Conservation (phyloP, 768 basidiomycete genomes). For the Sutorius australiensis region DNA sequence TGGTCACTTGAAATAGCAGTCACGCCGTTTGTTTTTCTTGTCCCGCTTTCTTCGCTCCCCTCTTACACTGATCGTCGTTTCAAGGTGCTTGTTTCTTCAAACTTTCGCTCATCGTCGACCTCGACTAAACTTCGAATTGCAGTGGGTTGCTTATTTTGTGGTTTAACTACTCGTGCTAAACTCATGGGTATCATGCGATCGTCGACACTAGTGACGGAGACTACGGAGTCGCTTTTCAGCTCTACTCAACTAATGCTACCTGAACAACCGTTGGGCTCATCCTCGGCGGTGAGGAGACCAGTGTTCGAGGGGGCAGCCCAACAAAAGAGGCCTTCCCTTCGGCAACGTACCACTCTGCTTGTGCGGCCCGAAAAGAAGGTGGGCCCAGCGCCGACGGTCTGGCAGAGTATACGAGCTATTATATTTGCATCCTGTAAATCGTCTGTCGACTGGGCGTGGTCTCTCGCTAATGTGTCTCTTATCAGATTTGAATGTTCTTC, state of each 20-base stretch:
- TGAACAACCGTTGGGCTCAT: constrained; percentile 2
- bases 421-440: constrained; percentile 55
- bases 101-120: neutral
- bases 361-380: constrained; percentile 35
- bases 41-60: neutral
- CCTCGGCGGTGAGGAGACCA: constrained; percentile 13
- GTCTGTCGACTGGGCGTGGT: neutral
- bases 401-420: constrained; percentile 51
- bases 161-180: neutral
- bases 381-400: constrained; percentile 42
- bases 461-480: constrained; percentile 2
- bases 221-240: neutral
- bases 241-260: constrained; percentile 9
- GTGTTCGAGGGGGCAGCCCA: neutral
- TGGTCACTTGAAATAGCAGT: constrained; percentile 4
- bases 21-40: neutral
- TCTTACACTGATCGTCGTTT: neutral
- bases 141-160: constrained; percentile 9
- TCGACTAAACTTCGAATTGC: neutral
- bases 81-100: neutral
- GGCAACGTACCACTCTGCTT: constrained; percentile 28
- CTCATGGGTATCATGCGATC: constrained; percentile 17
- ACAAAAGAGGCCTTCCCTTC: constrained; percentile 10
- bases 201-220: constrained; percentile 12
- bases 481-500: constrained; percentile 66